These are phyloP conservation scores for Pontederia paniculata DNA, from an alignment of 176 grass and related monocot genomes.

Conservation along the genomic window DNA sequence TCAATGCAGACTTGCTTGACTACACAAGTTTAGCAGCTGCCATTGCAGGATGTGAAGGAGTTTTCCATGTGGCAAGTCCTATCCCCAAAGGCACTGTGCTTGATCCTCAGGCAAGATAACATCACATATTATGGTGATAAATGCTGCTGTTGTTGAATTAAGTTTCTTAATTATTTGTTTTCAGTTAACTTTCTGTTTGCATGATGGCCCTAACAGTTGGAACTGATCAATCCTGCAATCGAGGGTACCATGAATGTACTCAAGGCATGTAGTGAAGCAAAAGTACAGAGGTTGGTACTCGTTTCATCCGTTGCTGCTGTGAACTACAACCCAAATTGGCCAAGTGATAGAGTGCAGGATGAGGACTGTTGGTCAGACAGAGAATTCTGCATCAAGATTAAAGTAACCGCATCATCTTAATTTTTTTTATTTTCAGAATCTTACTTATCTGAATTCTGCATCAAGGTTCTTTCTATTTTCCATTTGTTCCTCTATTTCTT, in stretches of 20 bases:
- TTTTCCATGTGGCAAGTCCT: constrained; percentile 54
- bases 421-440: too few species aligned
- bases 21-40: constrained; percentile 21
- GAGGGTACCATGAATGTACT: constrained; percentile 35
- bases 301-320: constrained; percentile 34
- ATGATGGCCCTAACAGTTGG: constrained; percentile 21
- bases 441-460: too few species aligned
- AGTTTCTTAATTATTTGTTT: constrained; percentile 7
- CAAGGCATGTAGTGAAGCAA: constrained; percentile 19
- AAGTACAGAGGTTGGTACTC: constrained; percentile 31
- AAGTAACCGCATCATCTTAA: constrained; percentile 2
- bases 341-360: constrained; percentile 17
- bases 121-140: neutral
- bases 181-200: constrained; percentile 2
- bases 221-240: constrained; percentile 27
- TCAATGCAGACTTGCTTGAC: constrained; percentile 54
- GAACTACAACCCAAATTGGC: constrained; percentile 29
- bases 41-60: constrained; percentile 38
- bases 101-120: constrained; percentile 36
- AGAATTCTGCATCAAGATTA: constrained; percentile 21
- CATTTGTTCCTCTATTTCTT: too few species aligned
- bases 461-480: too few species aligned
- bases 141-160: neutral
- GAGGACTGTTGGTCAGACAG: constrained; percentile 40
- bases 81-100: constrained; percentile 30